Evolutionary conservation across 2,329 filamentous ascomycete species (phyloP).

Genomic region (Fusarium goolgardi): DNA sequence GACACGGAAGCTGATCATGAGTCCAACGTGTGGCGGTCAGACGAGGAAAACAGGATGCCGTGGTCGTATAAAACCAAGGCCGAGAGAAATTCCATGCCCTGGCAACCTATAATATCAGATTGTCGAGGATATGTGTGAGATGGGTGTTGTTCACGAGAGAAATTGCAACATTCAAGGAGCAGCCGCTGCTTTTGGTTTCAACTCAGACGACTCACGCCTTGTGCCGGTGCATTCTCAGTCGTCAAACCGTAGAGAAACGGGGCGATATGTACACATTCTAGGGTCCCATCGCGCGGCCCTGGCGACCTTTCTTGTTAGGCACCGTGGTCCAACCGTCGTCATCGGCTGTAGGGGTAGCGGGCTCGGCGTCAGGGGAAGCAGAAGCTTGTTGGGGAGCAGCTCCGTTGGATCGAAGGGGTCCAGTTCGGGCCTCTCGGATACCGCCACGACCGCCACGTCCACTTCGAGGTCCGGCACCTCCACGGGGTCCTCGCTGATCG

Average conservation of each 20-base stretch:
- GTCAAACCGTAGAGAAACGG: conserved; percentile 51
- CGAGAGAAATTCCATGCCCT: conserved; percentile 33
- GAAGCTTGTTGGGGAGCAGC: conserved; percentile 55
- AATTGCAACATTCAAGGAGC: conserved; percentile 36
- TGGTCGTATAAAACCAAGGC: conserved; percentile 33
- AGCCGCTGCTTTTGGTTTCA: conserved; percentile 29
- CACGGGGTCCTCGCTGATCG: conserved; percentile 61
- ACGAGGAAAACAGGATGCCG: conserved; percentile 42
- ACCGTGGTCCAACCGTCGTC: conserved; percentile 73
- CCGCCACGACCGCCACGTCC: conserved; percentile 56
- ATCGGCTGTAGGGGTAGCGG: conserved; percentile 60
- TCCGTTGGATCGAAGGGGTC: conserved; percentile 62
- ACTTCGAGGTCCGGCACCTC: conserved; percentile 59
- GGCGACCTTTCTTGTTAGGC: conserved; percentile 54
- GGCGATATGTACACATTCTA: conserved; percentile 53
- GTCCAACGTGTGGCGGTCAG: conserved; percentile 44
- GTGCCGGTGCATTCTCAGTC: conserved; percentile 51
- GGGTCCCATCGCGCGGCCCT: conserved; percentile 49
- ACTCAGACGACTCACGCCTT: conserved; percentile 43
- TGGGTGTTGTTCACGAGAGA: conserved; percentile 38
- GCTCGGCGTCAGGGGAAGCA: conserved; percentile 49
- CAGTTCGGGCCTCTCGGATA: conserved; percentile 56
- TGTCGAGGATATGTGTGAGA: conserved; percentile 36
- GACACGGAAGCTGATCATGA: conserved; percentile 40
- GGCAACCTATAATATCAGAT: conserved; percentile 13